Percentiles rank a stretch among this genome's conserved stretches.
Evolutionary conservation across 192 early-diverging fungal species (phyloP).

Genomic region (Coemansia sp.): DNA sequence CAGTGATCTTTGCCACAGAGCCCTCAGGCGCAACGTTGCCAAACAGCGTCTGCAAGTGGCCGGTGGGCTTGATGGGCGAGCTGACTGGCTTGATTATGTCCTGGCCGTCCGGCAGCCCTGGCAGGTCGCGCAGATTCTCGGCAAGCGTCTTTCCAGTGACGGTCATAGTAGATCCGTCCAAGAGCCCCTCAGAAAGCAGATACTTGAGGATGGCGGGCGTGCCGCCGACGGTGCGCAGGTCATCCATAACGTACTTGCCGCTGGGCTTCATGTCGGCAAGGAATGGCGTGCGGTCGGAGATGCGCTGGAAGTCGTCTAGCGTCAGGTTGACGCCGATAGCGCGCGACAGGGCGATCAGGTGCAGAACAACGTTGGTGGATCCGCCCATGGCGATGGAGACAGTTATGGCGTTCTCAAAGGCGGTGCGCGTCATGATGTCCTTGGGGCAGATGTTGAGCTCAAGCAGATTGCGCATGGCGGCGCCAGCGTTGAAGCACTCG

Average conservation of each 20-base stretch:
- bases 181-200: conserved; percentile 78
- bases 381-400: conserved; percentile 93
- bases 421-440: conserved; percentile 95
- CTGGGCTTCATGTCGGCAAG: conserved; percentile 98
- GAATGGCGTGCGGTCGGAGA: conserved; percentile 89
- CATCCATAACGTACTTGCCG: conserved; percentile 99
- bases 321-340: conserved; percentile 80
- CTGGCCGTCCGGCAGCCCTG: conserved; percentile 75
- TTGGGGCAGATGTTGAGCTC: conserved; percentile 91
- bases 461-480: conserved; percentile 85
- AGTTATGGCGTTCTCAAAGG: conserved; percentile 97
- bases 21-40: conserved; percentile 96
- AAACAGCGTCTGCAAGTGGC: conserved; percentile 93
- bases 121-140: conserved; percentile 84
- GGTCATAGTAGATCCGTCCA: conserved; percentile 90
- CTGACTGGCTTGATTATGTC: conserved; percentile 82
- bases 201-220: conserved; percentile 95
- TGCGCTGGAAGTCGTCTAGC: conserved; percentile 93
- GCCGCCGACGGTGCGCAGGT: conserved; percentile 90
- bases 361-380: conserved; percentile 97
- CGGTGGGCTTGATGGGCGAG: conserved; percentile 90
- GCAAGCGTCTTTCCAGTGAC: conserved; percentile 96
- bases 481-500: conserved; percentile 86
- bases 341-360: conserved; percentile 89
- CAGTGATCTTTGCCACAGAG: conserved; percentile 99